These are phyloP conservation scores for Pseudogymnoascus destructans DNA, from an alignment of 2,329 filamentous ascomycete species.

Conservation along the genomic window DNA sequence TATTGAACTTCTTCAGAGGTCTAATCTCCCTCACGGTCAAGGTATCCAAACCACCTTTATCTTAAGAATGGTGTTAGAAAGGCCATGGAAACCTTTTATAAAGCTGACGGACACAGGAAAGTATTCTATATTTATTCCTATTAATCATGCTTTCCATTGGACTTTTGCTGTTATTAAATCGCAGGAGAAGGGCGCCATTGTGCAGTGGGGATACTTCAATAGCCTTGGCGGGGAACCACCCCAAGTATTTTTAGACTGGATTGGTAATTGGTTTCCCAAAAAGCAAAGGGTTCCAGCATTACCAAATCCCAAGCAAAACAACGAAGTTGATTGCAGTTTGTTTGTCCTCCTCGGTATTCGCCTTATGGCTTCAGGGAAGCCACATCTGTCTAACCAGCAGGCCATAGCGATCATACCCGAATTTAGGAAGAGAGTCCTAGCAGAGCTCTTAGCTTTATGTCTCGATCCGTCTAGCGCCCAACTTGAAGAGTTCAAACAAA, in stretches of 20 bases:
- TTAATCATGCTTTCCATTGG: conserved; percentile 11
- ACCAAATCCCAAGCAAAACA: conserved; percentile 10
- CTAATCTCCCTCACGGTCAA: conserved; percentile 9
- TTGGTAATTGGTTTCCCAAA: conserved; percentile 5
- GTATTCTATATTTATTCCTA: conserved; percentile 14
- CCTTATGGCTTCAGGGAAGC: conserved; percentile 10
- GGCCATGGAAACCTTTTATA: conserved; percentile 9
- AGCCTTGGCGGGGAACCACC: conserved; percentile 11
- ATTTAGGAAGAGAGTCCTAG: conserved; percentile 14
- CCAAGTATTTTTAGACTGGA: conserved; percentile 8
- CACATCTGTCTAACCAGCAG: conserved; percentile 9
- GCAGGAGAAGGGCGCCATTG: conserved; percentile 3
- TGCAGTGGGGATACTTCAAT: conserved; percentile 12
- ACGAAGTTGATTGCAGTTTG: conserved; percentile 12
- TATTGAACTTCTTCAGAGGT: conserved; percentile 13
- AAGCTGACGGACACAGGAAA: conserved; percentile 11
- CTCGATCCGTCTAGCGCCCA: conserved; percentile 12
- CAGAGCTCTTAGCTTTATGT: conserved; percentile 13
- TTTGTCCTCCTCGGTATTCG: conserved; percentile 14
- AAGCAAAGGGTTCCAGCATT: neutral
- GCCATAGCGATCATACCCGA: conserved; percentile 11
- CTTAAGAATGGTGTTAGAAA: neutral
- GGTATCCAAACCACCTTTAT: conserved; percentile 10
- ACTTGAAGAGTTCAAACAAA: conserved; percentile 10
- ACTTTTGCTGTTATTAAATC: conserved; percentile 13